Base-by-base conservation (phyloP, 345 rosid genomes). In the Sonneratia alba region DNA sequence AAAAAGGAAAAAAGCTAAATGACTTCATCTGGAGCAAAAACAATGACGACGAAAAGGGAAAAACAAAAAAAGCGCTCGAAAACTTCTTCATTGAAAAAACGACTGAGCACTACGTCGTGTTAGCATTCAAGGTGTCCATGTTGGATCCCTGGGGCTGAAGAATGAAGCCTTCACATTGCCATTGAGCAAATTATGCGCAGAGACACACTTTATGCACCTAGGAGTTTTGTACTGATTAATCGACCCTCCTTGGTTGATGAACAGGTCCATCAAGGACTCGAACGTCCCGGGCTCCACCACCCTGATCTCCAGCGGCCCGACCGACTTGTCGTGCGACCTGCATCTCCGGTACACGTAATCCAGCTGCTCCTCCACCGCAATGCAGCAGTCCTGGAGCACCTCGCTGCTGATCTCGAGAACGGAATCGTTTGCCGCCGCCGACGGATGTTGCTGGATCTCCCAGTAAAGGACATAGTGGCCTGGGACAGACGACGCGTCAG, bases 221-320 rank as follows among this genome's bases (percentile, higher is more conserved):
- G 91, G 91, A 0, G 89, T 82, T 68, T 85, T 87, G 37, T 87
- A 87, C 82, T 87, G 91, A 76, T 87, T 87, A 73, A 87, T 82
- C 36, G 91, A 87, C 14, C 83, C 89, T 12, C 92, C 92, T 79
- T 84, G 87, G 77, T 78, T 71, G 45, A 88, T 83, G 64, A 74
- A 79, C 42, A 88, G 70, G 74, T 88, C 92, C 92, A 88, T 88
- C 79, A 88, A 47, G 21, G 77, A 77, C 37, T 86, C 89, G 56
- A 88, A 88, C 0, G 88, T 78, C 15, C 89, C 84, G 2, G 75
- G 48, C 78, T 80, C 79, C 77, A 88, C 87, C 24, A 86, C 80
- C 24, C 88, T 87, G 68, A 88, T 84, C 83, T 88, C 92, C 37
- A 88, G 80, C 2, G 92, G 84, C 63, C 92, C 89, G 0, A 86